Base-by-base conservation (phyloP, 176 grass and related monocot genomes). In the Ananas comosus region DNA sequence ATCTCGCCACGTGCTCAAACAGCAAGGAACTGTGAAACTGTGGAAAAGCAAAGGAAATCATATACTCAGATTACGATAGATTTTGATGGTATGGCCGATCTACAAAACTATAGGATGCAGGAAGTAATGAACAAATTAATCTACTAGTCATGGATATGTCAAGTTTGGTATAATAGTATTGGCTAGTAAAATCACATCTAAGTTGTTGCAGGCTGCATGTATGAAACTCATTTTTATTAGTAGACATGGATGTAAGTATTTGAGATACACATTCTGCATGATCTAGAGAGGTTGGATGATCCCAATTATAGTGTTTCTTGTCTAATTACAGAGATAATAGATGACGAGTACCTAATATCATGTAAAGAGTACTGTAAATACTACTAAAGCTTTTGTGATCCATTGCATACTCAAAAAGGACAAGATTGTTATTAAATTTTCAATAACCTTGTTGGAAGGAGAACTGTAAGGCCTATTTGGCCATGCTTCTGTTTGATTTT, bases 11-110 rank as follows among this genome's bases (percentile, higher is more conserved):
- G 0, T 51, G 48, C 79, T 90, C 63, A 85, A 17, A 27, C 61
- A 64, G 74, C 78, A 81, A 9, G 93, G 93, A 81, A 90, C 79
- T 70, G 93, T 82, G 79, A 96, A 96, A 76, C 86, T 96, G 78
- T 59, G 53, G 49, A 64, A 74, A 80, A 72, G 10, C 17, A 48
- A 16, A 18, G 23, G 18, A 69, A 42, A 42, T 42, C 29, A 33
- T 68, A 53, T 53, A 33, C 16, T 2, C 28, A 76, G 12, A 11
- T 22, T 2, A 53, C 16, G 25, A 18, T 6, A 42, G 14, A 68
- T 49, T 64, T 11, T 58, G 18, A 21, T 10, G 66, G 66, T 67
- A 76, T 42, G 58, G 9, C 3, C 4, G 56, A 59, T 59, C 19
- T 59, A 19, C 56, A 42, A 42, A 42, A 42, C 33, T 42, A 42